Base-by-base conservation (phyloP, 371 early-diverging fungal species). In the Mortierella sp. region DNA sequence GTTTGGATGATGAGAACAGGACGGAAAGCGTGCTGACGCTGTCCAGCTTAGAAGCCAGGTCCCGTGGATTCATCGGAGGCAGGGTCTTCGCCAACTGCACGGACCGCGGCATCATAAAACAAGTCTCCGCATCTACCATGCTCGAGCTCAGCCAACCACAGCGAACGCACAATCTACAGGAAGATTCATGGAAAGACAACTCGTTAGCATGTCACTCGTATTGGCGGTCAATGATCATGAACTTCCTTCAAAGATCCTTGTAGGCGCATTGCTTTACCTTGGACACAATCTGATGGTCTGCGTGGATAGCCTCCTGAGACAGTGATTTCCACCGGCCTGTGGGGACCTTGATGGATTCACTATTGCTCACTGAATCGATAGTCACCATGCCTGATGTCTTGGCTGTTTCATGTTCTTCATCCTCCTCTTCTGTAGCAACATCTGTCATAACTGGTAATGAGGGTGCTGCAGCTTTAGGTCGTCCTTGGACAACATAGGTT, bases 21-120 rank as follows among this genome's bases (percentile, higher is more conserved):
- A 34, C 7, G 4, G 34, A 34, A 34, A n/a, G n/a, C n/a, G n/a
- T n/a, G n/a, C n/a, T n/a, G n/a, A n/a, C n/a, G n/a, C n/a, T n/a
- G n/a, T n/a, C n/a, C n/a, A n/a, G n/a, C 16, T 52, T 54, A 71
- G 45, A 65, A 56, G 7, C 72, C 72, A 1, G 72, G 72, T 2
- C 72, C 72, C 16, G 60, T 46, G 0, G 72, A 71, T 44, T 71
- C 72, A 17, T 71, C 72, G 34, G 72, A 71, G 6, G 66, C 44
- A 12, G 57, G 61, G 43, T 71, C 72, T 34, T 71, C 66, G 5
- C 72, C 66, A 13, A 71, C 52, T 16, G 66, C 61, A 48, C 66
- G 65, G 51, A 71, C 47, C 10, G 72, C 72, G 2, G 57, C 46
- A 5, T 65, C 66, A 29, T 57, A 71, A 25, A 65, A 71, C 47